Evolutionary conservation across 768 basidiomycete genomes (phyloP), one percentile per base, ranked within the genome.

Genomic region (Termitomyces sp.): DNA sequence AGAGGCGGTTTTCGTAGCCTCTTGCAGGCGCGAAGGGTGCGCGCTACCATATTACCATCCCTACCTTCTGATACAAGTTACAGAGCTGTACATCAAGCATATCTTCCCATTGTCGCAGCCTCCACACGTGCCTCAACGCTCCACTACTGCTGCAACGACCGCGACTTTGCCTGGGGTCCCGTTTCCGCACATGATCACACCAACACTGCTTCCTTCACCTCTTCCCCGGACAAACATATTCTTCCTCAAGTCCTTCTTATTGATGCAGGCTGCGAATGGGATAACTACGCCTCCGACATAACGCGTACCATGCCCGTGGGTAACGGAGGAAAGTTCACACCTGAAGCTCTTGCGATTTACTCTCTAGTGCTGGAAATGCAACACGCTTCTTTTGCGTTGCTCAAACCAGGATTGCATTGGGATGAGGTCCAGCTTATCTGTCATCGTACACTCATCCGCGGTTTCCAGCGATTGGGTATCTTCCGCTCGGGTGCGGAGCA

Each of bases 121-220:
- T 88, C 93, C 0, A 83, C 83, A 2, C 81, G 92, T 18, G 94
- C 94, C 3, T 87, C 92, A 1, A 97, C 93, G 0, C 75, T 98
- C 4, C 95, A 98, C 65, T 98, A 98, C 70, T 94, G 94, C 63
- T 94, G 92, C 73, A 97, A 96, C 64, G 91, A 94, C 66, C 82
- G 81, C 54, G 86, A 85, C 43, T 91, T 93, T 64, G 85, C 88
- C 1, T 93, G 90, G 91, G 89, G 90, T 3, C 91, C 91, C 6
- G 72, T 88, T 18, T 65, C 73, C 2, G 67, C 74, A 2, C 75
- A 79, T 56, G 83, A 85, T 57, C 81, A 81, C 50, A 61, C 75
- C 22, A 86, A 90, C 65, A 69, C 67, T 18, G 74, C 76, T 35
- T 70, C 70, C 0, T 68, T 88, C 31, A 71, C 66, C 7, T 65